A percentile compares a stretch with the other conserved stretches of the same genome.
Evolutionary conservation across 495 filamentous ascomycete genomes (phyloP).

Genomic region (Podospora anserina): DNA sequence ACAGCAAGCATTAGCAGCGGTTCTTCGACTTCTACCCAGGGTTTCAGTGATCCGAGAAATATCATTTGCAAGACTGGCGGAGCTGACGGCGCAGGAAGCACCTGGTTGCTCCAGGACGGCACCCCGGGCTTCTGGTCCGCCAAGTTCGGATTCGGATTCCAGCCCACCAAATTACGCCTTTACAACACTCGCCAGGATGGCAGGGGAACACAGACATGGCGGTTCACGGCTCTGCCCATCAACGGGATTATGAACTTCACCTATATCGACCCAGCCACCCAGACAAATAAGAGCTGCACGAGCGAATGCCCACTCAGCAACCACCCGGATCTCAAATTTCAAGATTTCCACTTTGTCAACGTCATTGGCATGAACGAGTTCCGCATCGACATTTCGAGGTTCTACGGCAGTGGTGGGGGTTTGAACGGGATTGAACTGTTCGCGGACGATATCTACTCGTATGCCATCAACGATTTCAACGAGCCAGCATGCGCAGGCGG

Average conservation of each 20-base stretch:
- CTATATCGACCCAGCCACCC: constrained; percentile 70
- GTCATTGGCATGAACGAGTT: constrained; percentile 84
- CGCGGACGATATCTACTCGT: constrained; percentile 78
- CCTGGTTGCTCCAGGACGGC: constrained; percentile 82
- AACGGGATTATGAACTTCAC: constrained; percentile 97
- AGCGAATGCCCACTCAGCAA: constrained; percentile 74
- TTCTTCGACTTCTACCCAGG: constrained; percentile 55
- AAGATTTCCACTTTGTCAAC: constrained; percentile 92
- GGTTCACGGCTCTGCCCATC: constrained; percentile 75
- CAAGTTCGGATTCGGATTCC: constrained; percentile 73
- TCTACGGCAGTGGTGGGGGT: constrained; percentile 83
- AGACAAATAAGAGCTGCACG: constrained; percentile 65
- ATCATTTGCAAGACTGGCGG: constrained; percentile 77
- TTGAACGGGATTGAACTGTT: constrained; percentile 89
- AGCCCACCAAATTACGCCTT: constrained; percentile 79
- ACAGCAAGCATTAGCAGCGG: constrained; percentile 68
- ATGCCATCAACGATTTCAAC: constrained; percentile 83
- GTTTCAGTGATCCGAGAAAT: constrained; percentile 74
- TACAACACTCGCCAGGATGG: constrained; percentile 87
- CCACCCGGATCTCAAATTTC: constrained; percentile 59
- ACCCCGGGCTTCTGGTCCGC: constrained; percentile 82
- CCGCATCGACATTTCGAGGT: constrained; percentile 76
- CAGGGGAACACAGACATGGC: constrained; percentile 80
- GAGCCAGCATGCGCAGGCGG: constrained; percentile 76
- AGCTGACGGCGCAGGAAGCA: constrained; percentile 62